A percentile compares a stretch with the other conserved stretches of the same genome.
Evolutionary conservation across 768 basidiomycete species (phyloP).

Genomic region (Psilocybe subaeruginosa): DNA sequence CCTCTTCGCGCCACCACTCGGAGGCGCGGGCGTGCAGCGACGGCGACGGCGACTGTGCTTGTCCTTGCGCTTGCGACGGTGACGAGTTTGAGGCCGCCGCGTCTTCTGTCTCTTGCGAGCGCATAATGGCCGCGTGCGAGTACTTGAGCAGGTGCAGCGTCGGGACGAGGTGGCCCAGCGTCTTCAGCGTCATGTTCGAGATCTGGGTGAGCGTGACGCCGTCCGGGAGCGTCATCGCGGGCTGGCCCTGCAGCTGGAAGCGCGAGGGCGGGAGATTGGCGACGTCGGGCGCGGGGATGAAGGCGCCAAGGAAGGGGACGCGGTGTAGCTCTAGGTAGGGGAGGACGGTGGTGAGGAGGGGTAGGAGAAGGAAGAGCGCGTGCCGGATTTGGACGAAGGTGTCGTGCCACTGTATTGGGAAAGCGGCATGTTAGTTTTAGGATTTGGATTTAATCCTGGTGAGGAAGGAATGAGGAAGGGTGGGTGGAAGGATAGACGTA

Average conservation of each 20-base stretch:
- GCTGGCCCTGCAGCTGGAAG: slow-evolving; percentile 22
- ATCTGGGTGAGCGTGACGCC: slow-evolving; percentile 28
- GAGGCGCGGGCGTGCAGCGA: slow-evolving; percentile 46
- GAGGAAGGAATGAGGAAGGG: not conserved
- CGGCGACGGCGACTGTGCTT: not conserved
- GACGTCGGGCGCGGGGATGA: slow-evolving; percentile 28
- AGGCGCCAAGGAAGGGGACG: slow-evolving; percentile 28
- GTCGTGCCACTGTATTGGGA: slow-evolving; percentile 67
- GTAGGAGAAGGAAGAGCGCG: slow-evolving; percentile 59
- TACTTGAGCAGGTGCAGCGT: slow-evolving; percentile 60
- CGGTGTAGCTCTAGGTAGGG: slow-evolving; percentile 36
- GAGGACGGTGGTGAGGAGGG: slow-evolving; percentile 50
- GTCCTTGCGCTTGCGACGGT: slow-evolving; percentile 11
- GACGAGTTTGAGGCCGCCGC: not conserved
- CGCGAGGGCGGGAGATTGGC: slow-evolving; percentile 20
- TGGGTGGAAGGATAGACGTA: slow-evolving; percentile 21
- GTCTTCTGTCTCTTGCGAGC: slow-evolving; percentile 25
- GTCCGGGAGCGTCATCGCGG: slow-evolving; percentile 18
- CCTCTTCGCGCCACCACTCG: slow-evolving; percentile 62
- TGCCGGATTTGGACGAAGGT: slow-evolving; percentile 55
- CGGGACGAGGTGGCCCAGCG: slow-evolving; percentile 41
- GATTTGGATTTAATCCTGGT: no score
- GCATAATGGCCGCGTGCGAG: slow-evolving; percentile 58
- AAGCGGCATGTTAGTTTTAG: not conserved
- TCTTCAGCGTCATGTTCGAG: slow-evolving; percentile 28